phyloP scores from a whole-genome alignment of 345 rosid species.

The Geranium rotundifolium region DNA sequence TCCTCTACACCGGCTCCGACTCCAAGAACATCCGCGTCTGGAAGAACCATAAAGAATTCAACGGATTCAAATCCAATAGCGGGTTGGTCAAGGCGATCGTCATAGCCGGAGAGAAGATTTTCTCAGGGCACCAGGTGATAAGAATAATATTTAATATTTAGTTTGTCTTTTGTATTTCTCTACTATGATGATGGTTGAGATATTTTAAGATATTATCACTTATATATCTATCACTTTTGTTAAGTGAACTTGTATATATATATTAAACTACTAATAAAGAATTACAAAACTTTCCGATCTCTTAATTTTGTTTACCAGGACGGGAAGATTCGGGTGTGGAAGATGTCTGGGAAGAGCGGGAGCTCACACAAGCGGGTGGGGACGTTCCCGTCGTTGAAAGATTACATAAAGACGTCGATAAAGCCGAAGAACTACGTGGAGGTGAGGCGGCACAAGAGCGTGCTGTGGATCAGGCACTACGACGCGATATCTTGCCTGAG shows the following conservation, averaged over 20 bases:
- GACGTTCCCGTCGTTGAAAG: conserved; percentile 54
- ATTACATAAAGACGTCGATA: conserved; percentile 43
- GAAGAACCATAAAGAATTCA: conserved; percentile 62
- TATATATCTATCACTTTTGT: too few species aligned
- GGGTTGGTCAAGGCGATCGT: conserved; percentile 81
- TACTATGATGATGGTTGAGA: too few species aligned
- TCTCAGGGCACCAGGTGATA: conserved; percentile 87
- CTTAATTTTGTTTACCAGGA: too few species aligned
- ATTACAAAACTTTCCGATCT: too few species aligned
- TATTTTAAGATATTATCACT: too few species aligned
- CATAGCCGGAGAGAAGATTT: conserved; percentile 48
- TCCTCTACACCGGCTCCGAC: conserved; percentile 79
- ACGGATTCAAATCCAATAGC: conserved; percentile 69
- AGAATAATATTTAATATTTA: too few species aligned
- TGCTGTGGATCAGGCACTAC: conserved; percentile 44
- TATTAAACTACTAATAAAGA: too few species aligned
- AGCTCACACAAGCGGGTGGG: conserved; percentile 47
- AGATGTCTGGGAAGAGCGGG: conserved; percentile 32
- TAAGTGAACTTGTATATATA: too few species aligned
- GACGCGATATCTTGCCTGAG: conserved; percentile 79
- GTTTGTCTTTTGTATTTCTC: too few species aligned
- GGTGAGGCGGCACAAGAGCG: conserved; percentile 28
- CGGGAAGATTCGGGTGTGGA: conserved; percentile 86
- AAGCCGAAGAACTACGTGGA: conserved; percentile 51
- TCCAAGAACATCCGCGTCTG: conserved; percentile 86